Evolutionary conservation across 208 protist species (phyloP), one percentile per base, ranked within the genome.

Genomic region (Leishmania lainsoni): DNA sequence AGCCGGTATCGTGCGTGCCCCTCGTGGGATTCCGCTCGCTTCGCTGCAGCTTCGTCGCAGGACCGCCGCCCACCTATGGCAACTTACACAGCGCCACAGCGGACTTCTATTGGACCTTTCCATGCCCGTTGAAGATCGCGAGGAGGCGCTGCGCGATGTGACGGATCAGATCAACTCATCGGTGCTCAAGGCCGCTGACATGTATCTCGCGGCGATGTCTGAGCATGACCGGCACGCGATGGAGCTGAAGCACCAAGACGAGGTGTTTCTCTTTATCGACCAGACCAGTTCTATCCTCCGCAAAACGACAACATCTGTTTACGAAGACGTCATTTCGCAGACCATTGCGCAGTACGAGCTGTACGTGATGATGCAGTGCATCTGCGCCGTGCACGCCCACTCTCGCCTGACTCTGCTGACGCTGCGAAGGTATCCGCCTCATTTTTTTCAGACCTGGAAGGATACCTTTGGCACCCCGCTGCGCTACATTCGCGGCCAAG

Each of bases 191-290:
- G 74, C 88, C 6, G 88, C 89, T 2, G 76, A 90, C 22, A 84
- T 86, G 10, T 80, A 86, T 29, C 70, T 87, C 29, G 70, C 48
- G 5, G 63, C 80, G 39, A 72, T 29, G 39, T 49, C 77, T 49
- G 86, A 82, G 39, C 81, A 85, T 32, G 82, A 81, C 56, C 77
- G 66, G 26, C 61, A 52, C 9, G 65, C 59, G 48, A 70, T 26
- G 45, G 59, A 70, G 26, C 68, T 20, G 52, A 85, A 63, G 42
- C 63, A 84, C 66, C 63, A 87, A 5, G 68, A 83, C 56, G 94
- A 96, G 79, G 86, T 92, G 35, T 97, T 97, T 83, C 88, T 97
- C 35, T 95, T 96, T 82, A 88, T 97, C 74, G 94, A 97, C 79
- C 94, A 96, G 74, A 93, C 93, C 0, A 89, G 91, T 58, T 95